phyloP scores from a whole-genome alignment of 305 asterid species.

The Salvia sclarea region DNA sequence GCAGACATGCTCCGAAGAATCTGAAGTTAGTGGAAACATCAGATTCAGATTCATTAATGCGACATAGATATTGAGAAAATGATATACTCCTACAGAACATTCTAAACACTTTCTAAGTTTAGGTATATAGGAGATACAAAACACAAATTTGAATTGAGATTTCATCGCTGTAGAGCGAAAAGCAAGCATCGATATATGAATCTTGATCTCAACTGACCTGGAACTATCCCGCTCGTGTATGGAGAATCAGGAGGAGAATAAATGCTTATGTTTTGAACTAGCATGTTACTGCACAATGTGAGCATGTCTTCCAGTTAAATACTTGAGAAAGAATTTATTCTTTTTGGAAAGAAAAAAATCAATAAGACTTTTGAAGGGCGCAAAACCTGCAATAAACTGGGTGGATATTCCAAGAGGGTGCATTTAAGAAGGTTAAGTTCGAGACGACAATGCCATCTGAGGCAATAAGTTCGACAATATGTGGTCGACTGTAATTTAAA shows the following conservation, averaged over 20 bases:
- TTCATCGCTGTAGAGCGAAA: background rate
- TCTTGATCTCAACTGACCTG: constrained; percentile 61
- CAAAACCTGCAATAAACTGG: constrained; percentile 94
- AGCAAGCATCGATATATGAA: background rate
- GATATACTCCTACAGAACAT: no score
- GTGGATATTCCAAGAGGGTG: constrained; percentile 88
- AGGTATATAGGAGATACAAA: no score
- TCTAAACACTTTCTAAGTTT: no score
- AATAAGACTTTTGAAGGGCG: constrained; percentile 12
- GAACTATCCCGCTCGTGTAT: constrained; percentile 77
- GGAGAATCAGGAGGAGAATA: constrained; percentile 85
- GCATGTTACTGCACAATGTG: constrained; percentile 67
- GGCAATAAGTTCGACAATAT: constrained; percentile 69
- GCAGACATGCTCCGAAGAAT: constrained; percentile 82
- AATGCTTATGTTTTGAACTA: constrained; percentile 84
- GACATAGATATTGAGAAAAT: constrained; percentile 9
- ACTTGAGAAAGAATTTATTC: background rate
- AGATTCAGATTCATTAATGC: background rate
- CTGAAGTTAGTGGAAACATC: constrained; percentile 42
- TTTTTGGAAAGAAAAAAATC: background rate
- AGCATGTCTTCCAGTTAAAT: background rate
- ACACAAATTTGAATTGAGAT: background rate
- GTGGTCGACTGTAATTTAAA: constrained; percentile 88
- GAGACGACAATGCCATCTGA: constrained; percentile 73
- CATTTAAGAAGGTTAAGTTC: constrained; percentile 83